A percentile compares a stretch with the other conserved stretches of the same genome.
These are phyloP conservation scores for Phytophthora pseudosyringae DNA, from an alignment of 352 stramenopile species.

Conservation along the genomic window DNA sequence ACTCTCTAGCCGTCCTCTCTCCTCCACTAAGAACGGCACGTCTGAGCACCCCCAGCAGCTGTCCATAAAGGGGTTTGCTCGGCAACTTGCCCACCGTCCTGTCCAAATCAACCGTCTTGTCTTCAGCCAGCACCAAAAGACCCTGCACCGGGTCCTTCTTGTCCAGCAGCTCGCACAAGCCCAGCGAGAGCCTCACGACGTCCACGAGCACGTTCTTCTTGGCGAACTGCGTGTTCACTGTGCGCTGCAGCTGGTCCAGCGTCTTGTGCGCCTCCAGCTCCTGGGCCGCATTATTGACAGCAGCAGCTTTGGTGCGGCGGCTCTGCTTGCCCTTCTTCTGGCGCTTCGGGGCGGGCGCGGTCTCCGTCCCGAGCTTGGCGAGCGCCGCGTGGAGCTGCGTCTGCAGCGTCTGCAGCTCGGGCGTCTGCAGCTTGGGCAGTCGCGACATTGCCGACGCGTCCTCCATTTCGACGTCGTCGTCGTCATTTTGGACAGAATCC, in stretches of 20 bases:
- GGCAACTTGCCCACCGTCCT: slow-evolving; percentile 44
- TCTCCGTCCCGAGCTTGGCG: slow-evolving; percentile 39
- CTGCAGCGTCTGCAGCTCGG: slow-evolving; percentile 53
- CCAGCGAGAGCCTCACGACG: slow-evolving; percentile 51
- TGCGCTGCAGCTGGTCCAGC: slow-evolving; percentile 47
- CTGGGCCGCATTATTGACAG: slow-evolving; percentile 10
- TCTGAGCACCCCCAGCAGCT: slow-evolving; percentile 47
- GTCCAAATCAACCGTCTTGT: slow-evolving; percentile 36
- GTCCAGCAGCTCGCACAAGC: slow-evolving; percentile 47
- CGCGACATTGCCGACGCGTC: slow-evolving; percentile 13
- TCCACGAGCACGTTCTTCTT: slow-evolving; percentile 41
- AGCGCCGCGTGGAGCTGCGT: slow-evolving; percentile 45
- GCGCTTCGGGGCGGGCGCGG: slow-evolving; percentile 51
- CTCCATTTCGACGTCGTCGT: slow-evolving; percentile 33
- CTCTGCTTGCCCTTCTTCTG: slow-evolving; percentile 72
- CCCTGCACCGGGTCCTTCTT: slow-evolving; percentile 47
- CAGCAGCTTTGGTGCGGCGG: slow-evolving; percentile 26
- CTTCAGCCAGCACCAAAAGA: slow-evolving; percentile 23
- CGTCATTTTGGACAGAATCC: slow-evolving; percentile 17
- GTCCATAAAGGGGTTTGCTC: slow-evolving; percentile 54
- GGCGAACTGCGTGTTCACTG: slow-evolving; percentile 43
- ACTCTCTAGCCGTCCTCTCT: slow-evolving; percentile 17
- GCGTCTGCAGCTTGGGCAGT: slow-evolving; percentile 28
- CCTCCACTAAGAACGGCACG: slow-evolving; percentile 43
- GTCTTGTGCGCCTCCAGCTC: slow-evolving; percentile 45